phyloP scores from a whole-genome alignment of 1,284 basidiomycete species.

The Cutaneotrichosporon dermatis region DNA sequence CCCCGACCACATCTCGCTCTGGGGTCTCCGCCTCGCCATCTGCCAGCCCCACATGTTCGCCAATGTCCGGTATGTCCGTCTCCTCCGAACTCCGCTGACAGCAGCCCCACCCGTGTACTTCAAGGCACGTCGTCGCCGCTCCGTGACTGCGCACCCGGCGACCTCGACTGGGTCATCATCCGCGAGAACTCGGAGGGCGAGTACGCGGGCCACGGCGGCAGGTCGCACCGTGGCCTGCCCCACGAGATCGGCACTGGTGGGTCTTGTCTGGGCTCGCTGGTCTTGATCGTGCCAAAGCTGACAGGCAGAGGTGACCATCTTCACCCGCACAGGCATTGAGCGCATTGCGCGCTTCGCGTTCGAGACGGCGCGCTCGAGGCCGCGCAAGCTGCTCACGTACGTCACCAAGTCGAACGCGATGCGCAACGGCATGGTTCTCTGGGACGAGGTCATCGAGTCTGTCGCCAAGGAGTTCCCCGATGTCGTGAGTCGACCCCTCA shows the following conservation, averaged over 20 bases:
- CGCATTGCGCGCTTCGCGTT: conserved; percentile 93
- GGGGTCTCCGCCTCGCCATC: conserved; percentile 66
- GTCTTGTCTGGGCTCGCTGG: too few relatives aligned
- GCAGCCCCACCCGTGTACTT: conserved; percentile 60
- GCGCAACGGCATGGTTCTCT: conserved; percentile 37
- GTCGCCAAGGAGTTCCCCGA: conserved; percentile 56
- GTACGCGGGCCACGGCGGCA: conserved; percentile 91
- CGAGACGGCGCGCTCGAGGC: conserved; percentile 71
- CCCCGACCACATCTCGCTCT: conserved; percentile 87
- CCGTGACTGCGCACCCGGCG: conserved; percentile 72
- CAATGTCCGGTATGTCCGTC: conserved; percentile 48
- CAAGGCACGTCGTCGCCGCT: conserved; percentile 46
- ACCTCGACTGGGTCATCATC: conserved; percentile 64
- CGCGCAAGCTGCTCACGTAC: conserved; percentile 55
- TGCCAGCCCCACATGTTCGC: conserved; percentile 57
- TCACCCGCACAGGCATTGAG: conserved; percentile 85
- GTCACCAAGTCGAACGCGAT: conserved; percentile 56
- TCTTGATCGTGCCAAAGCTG: too few relatives aligned
- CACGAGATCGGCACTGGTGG: conserved; percentile 66
- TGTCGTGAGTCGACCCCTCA: conserved; percentile 27
- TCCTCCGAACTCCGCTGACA: too few relatives aligned
- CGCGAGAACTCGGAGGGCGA: conserved; percentile 98
- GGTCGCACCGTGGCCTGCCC: conserved; percentile 58
- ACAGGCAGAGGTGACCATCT: conserved; percentile 71
- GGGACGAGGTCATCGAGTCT: conserved; percentile 48